These are phyloP conservation scores for Dovyalis caffra DNA, from an alignment of 345 rosid species.

Conservation along the genomic window DNA sequence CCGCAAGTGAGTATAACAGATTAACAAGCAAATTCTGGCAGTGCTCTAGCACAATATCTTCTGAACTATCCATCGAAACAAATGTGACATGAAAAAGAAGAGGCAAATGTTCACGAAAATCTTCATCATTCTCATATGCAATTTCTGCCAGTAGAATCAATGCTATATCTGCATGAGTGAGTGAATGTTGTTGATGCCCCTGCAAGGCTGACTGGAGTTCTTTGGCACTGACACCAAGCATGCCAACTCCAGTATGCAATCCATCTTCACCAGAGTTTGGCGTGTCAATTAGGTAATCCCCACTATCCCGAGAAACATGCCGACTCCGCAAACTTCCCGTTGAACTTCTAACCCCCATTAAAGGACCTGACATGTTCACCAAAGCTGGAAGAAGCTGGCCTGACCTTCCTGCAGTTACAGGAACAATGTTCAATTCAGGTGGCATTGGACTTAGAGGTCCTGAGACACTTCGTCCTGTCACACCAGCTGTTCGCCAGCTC, in stretches of 20 bases:
- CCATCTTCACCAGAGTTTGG: slow-evolving; percentile 93
- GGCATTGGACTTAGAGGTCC: slow-evolving; percentile 94
- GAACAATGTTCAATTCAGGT: slow-evolving; percentile 78
- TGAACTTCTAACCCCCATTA: slow-evolving; percentile 89
- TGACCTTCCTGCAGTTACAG: slow-evolving; percentile 82
- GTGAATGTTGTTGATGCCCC: slow-evolving; percentile 97
- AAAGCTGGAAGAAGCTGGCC: slow-evolving; percentile 86
- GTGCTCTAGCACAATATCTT: slow-evolving; percentile 96
- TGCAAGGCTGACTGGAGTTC: slow-evolving; percentile 98
- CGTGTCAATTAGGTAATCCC: slow-evolving; percentile 90
- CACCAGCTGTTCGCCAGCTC: slow-evolving; percentile 93
- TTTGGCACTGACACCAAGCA: slow-evolving; percentile 82
- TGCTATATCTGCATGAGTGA: slow-evolving; percentile 98
- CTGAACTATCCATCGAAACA: slow-evolving; percentile 99
- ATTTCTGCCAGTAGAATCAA: slow-evolving; percentile 94
- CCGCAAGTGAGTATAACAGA: slow-evolving; percentile 93
- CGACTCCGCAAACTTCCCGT: slow-evolving; percentile 96
- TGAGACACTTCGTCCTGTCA: slow-evolving; percentile 81
- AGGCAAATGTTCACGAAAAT: slow-evolving; percentile 96
- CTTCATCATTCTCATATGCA: slow-evolving; percentile 98
- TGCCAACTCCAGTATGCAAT: slow-evolving; percentile 67
- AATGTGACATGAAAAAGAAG: slow-evolving; percentile 97
- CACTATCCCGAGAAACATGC: slow-evolving; percentile 95
- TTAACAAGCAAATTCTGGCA: slow-evolving; percentile 98
- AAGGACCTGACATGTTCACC: slow-evolving; percentile 96